These are phyloP conservation scores for Coemansia sp. DNA, from an alignment of 192 early-diverging fungal genomes.

Conservation along the genomic window DNA sequence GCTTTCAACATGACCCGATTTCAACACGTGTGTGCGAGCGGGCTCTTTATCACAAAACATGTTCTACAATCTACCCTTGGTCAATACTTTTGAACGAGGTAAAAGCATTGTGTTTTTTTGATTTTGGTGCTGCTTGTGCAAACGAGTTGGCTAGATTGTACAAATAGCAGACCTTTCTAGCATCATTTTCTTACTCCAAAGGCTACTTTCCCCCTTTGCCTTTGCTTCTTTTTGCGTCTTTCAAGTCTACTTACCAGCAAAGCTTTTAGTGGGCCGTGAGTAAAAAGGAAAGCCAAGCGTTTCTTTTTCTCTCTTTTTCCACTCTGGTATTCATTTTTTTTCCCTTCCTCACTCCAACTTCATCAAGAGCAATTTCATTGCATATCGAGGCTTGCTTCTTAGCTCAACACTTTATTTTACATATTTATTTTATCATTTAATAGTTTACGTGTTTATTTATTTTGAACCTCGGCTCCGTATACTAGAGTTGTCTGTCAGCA, in stretches of 20 bases:
- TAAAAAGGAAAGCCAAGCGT: background rate
- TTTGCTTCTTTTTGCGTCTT: background rate
- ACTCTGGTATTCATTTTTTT: background rate
- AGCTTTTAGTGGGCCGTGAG: background rate
- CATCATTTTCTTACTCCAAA: background rate
- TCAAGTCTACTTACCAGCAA: background rate
- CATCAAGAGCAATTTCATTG: background rate
- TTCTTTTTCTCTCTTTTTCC: background rate
- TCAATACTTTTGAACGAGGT: background rate
- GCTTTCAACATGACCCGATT: background rate
- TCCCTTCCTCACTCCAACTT: background rate
- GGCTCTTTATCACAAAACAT: background rate
- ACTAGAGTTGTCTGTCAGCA: background rate
- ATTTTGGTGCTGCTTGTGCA: background rate
- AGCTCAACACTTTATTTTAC: slow-evolving; percentile 7
- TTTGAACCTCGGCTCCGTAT: background rate
- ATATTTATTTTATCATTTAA: background rate
- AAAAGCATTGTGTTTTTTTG: background rate
- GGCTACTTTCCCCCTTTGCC: background rate
- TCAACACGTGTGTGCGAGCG: background rate
- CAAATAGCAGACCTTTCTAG: background rate
- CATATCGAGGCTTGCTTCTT: background rate
- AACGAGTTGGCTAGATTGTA: background rate
- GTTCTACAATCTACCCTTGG: background rate
- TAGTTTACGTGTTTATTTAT: background rate